Conservation (phyloP, 768 basidiomycete species). For the Amanita inopinata region DNA sequence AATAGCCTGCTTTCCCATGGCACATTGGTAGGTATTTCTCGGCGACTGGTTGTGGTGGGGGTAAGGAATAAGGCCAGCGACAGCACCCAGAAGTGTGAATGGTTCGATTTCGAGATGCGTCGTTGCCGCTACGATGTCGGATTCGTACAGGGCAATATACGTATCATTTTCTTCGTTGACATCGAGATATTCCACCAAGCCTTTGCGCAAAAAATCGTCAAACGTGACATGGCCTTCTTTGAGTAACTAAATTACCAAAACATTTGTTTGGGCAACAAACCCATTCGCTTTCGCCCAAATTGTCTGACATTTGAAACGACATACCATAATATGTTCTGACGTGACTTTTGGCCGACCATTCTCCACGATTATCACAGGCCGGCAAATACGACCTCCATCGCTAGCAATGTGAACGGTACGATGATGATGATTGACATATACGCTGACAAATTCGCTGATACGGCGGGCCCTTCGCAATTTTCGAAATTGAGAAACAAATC, state of each 20-base stretch:
- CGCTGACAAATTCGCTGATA: slow-evolving; percentile 92
- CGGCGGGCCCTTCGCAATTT: slow-evolving; percentile 85
- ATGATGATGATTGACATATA: slow-evolving; percentile 96
- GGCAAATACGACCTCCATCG: slow-evolving; percentile 96
- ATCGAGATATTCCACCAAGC: slow-evolving; percentile 95
- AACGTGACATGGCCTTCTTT: slow-evolving; percentile 75
- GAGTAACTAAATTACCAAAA: slow-evolving; percentile 43
- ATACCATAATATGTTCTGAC: slow-evolving; percentile 69
- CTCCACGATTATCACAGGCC: slow-evolving; percentile 96
- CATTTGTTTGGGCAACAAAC: slow-evolving; percentile 7
- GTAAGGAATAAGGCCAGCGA: slow-evolving; percentile 97
- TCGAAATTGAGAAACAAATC: slow-evolving; percentile 86
- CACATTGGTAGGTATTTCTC: slow-evolving; percentile 98
- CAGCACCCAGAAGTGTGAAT: slow-evolving; percentile 94
- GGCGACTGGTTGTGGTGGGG: slow-evolving; percentile 99
- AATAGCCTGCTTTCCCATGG: slow-evolving; percentile 99
- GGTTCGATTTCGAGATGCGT: slow-evolving; percentile 99
- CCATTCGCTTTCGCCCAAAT: slow-evolving; percentile 6
- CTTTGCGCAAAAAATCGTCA: slow-evolving; percentile 87
- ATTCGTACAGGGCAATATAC: slow-evolving; percentile 90
- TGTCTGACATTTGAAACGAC: slow-evolving; percentile 17
- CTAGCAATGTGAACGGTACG: slow-evolving; percentile 90
- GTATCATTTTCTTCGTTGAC: slow-evolving; percentile 99
- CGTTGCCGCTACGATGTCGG: slow-evolving; percentile 68
- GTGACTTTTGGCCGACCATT: slow-evolving; percentile 66